Evolutionary conservation across 306 rosid genomes (phyloP), one percentile per base, ranked within the genome.

Genomic region (Hylodesmum podocarpum): DNA sequence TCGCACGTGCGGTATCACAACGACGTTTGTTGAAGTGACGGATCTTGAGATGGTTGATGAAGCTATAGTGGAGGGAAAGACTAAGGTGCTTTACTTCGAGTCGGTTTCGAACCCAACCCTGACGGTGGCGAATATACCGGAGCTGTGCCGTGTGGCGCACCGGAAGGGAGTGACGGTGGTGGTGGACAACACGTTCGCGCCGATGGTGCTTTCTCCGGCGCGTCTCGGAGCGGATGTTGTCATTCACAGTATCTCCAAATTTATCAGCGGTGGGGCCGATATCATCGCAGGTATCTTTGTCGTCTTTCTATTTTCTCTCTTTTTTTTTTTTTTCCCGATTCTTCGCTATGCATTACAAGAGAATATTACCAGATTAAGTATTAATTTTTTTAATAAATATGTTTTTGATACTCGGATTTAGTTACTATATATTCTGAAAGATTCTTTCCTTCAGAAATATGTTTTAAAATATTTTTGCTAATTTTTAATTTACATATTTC

Each of bases 251-350:
- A 92, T 96, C 76, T 83, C 99, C 54, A 96, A 96, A 77, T 96
- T 89, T 67, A 84, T 96, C 65, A 96, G 99, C 79, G 99, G 99
- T 66, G 98, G 97, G 72, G 98, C 99, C 51, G 99, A 96, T 51
- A 83, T 96, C 18, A 92, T 96, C 62, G 99, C 99, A 72, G 99
- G 99, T 94, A 77, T 73, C 34, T 24, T 44, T 63, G 34, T 75
- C 44, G 2, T 77, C 1, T 25, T 2, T 55, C 9, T 14, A 3
- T 37, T 6, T 14, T 37, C 34, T 64, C 6, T 33, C 11, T 37
- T 6, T 14, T 37, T 49, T 64, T n/a, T n/a, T 37, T 6, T 14
- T 37, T 49, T 64, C 6, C 44, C 11, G 1, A 15, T 3, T 46
- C 8, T 46, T 46, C 19, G n/a, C n/a, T n/a, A n/a, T n/a, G n/a